Percentiles rank a stretch among this genome's conserved stretches.
Evolutionary conservation across 805 yeast species (phyloP).

Genomic region (Ogataea allantospora): DNA sequence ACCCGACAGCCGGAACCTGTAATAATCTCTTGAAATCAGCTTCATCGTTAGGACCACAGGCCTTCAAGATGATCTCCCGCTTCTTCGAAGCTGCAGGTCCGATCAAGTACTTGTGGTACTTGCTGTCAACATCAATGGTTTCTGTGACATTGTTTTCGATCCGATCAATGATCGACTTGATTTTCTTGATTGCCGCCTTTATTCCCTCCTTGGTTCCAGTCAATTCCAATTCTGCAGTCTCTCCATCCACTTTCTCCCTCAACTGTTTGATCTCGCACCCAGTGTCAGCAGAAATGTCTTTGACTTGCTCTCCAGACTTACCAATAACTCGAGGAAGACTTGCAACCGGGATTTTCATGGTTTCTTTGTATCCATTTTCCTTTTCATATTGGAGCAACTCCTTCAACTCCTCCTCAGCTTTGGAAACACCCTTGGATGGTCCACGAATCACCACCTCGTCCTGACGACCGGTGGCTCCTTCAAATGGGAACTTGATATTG

Average conservation of each 20-base stretch:
- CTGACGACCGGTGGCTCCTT: slow-evolving; percentile 42
- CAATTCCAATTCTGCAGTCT: slow-evolving; percentile 57
- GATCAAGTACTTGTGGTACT: slow-evolving; percentile 70
- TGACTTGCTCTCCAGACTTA: slow-evolving; percentile 79
- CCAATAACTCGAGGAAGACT: slow-evolving; percentile 89
- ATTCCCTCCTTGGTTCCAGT: slow-evolving; percentile 78
- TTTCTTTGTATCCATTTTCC: slow-evolving; percentile 72
- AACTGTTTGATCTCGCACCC: slow-evolving; percentile 55
- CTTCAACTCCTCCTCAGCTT: slow-evolving; percentile 78
- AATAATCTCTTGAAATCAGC: slow-evolving; percentile 55
- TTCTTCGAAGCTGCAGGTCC: slow-evolving; percentile 77
- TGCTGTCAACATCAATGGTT: slow-evolving; percentile 64
- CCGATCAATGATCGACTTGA: slow-evolving; percentile 62
- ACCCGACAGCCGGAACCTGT: slow-evolving; percentile 65
- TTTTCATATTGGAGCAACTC: slow-evolving; percentile 84
- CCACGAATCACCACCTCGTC: slow-evolving; percentile 77
- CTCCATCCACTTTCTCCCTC: slow-evolving; percentile 48
- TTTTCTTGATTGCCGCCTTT: slow-evolving; percentile 63
- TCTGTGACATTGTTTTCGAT: slow-evolving; percentile 59
- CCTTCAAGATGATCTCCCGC: slow-evolving; percentile 69
- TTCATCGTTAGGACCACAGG: slow-evolving; percentile 65
- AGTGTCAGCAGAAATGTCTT: slow-evolving; percentile 69
- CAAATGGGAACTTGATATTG: slow-evolving; percentile 69
- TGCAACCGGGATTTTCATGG: slow-evolving; percentile 64
- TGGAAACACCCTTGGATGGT: slow-evolving; percentile 84